These are phyloP conservation scores for Aspergillus niger DNA, from an alignment of 2,329 filamentous ascomycete genomes.

Conservation along the genomic window DNA sequence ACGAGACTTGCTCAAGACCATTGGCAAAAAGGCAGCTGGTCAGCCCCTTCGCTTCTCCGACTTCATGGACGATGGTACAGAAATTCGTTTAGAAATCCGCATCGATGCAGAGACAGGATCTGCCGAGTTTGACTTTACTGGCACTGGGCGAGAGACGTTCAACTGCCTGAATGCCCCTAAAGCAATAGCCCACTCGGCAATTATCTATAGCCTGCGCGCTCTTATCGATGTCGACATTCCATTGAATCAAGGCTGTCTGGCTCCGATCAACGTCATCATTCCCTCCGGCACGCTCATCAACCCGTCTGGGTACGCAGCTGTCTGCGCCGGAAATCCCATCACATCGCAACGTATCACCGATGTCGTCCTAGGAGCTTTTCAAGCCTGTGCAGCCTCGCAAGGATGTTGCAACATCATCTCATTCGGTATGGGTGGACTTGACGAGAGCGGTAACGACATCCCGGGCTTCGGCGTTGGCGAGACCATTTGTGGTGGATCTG, in stretches of 20 bases:
- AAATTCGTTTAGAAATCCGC: slow-evolving; percentile 72
- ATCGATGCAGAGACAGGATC: slow-evolving; percentile 74
- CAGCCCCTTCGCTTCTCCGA: slow-evolving; percentile 73
- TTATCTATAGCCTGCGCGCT: slow-evolving; percentile 82
- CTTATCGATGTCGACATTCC: slow-evolving; percentile 81
- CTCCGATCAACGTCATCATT: slow-evolving; percentile 73
- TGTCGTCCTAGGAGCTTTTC: slow-evolving; percentile 78
- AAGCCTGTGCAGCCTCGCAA: slow-evolving; percentile 75
- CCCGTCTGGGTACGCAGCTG: slow-evolving; percentile 61
- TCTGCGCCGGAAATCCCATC: slow-evolving; percentile 80
- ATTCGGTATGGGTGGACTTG: slow-evolving; percentile 71
- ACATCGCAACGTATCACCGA: slow-evolving; percentile 80
- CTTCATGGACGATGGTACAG: slow-evolving; percentile 84
- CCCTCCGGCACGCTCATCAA: slow-evolving; percentile 69
- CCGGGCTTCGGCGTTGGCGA: slow-evolving; percentile 86
- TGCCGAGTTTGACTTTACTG: slow-evolving; percentile 75
- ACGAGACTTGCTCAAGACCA: slow-evolving; percentile 70
- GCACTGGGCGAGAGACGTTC: slow-evolving; percentile 78
- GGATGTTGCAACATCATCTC: slow-evolving; percentile 85
- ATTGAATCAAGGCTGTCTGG: slow-evolving; percentile 81
- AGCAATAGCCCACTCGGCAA: slow-evolving; percentile 79
- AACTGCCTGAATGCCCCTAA: slow-evolving; percentile 79
- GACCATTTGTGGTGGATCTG: slow-evolving; percentile 79
- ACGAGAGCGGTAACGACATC: slow-evolving; percentile 56
- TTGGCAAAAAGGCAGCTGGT: slow-evolving; percentile 69